Evolutionary conservation across 1,284 basidiomycete species (phyloP).

Genomic region (Athelia psychrophila): DNA sequence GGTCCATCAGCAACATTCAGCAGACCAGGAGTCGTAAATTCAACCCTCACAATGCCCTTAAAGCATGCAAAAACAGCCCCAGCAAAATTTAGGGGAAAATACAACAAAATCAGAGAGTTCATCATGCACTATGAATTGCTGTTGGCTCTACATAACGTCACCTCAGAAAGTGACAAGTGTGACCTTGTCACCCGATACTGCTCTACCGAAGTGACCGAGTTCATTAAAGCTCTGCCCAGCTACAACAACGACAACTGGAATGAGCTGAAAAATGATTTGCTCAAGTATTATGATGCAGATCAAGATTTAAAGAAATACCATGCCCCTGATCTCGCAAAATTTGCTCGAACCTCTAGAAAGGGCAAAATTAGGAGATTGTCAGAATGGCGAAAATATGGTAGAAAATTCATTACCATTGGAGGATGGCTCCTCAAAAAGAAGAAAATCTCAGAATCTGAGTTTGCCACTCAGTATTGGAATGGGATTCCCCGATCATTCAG

Average conservation of each 20-base stretch:
- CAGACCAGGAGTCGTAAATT: background rate
- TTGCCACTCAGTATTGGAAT: background rate
- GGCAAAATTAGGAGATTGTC: background rate
- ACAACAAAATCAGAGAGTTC: background rate
- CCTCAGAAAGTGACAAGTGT: background rate
- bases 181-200: background rate
- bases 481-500: background rate
- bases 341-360: background rate
- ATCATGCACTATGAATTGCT: background rate
- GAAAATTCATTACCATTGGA: background rate
- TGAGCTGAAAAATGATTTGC: background rate
- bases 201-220: background rate
- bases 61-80: background rate
- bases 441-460: background rate
- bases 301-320: background rate
- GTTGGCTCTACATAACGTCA: background rate
- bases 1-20: background rate
- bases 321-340: background rate
- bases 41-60: background rate
- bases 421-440: background rate
- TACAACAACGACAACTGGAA: background rate
- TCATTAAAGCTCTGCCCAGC: background rate
- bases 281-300: constrained; percentile 1
- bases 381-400: background rate
- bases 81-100: background rate